Conservation (phyloP, 192 early-diverging fungal species). For the Chytriomyces hyalinus region DNA sequence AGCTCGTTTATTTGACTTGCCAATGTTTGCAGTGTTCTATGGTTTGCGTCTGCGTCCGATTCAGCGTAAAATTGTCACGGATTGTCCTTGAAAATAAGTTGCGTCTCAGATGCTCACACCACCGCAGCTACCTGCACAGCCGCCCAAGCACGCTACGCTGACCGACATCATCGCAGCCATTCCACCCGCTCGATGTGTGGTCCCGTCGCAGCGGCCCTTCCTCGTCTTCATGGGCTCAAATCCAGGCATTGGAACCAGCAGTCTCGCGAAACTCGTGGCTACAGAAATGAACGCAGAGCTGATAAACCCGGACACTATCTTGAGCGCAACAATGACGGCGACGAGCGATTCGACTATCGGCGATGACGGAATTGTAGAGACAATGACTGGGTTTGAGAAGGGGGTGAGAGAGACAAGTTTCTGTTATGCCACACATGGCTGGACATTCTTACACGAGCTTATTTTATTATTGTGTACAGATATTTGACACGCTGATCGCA, state of each 20-base stretch:
- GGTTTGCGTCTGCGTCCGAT: too few relatives aligned
- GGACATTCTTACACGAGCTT: not conserved
- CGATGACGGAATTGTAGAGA: not conserved
- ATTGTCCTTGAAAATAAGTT: not conserved
- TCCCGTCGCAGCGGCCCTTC: slow-evolving; percentile 26
- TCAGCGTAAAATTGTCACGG: not conserved
- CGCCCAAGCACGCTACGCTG: slow-evolving; percentile 3
- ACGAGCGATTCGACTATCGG: not conserved
- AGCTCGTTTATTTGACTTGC: too few relatives aligned
- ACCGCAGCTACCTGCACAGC: slow-evolving; percentile 37
- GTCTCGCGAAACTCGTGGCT: slow-evolving; percentile 47
- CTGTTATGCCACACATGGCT: slow-evolving; percentile 15
- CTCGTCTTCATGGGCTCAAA: slow-evolving; percentile 51
- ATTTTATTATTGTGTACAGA: not conserved
- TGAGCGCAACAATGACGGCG: not conserved
- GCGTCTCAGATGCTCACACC: slow-evolving; percentile 36
- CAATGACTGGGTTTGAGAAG: slow-evolving; percentile 1
- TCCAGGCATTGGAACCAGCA: slow-evolving; percentile 49
- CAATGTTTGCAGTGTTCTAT: too few relatives aligned
- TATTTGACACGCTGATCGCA: slow-evolving; percentile 19
- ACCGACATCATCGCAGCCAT: slow-evolving; percentile 30
- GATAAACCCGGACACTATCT: slow-evolving; percentile 40
- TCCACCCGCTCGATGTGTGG: slow-evolving; percentile 19
- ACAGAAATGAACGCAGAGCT: slow-evolving; percentile 22
- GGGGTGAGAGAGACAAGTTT: slow-evolving; percentile 5